Evolutionary conservation across 306 rosid species (phyloP), one percentile per base, ranked within the genome.

Genomic region (Acacia confusa): DNA sequence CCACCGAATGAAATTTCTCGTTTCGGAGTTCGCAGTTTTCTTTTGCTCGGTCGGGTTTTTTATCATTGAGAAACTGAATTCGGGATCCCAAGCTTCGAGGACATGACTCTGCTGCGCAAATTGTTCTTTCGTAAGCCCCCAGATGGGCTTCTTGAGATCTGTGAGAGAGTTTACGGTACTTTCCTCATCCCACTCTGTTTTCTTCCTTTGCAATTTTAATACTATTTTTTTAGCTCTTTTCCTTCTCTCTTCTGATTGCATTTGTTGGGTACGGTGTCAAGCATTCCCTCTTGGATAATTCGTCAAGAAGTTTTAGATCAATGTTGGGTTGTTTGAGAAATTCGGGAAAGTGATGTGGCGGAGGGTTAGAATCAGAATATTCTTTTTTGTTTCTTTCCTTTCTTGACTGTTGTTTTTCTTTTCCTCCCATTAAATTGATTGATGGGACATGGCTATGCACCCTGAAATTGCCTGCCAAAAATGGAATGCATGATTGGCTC

Each of bases 51-150:
- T 11, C 3, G 74, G 74, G 55, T 12, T 41, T 70, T 70, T 70
- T 22, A 48, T 43, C 36, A 24, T 43, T 41, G 55, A 6, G 74
- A 12, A 22, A 24, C 74, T 70, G 74, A 70, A 70, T 71, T 71
- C 1, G 57, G 57, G 24, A 7, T 25, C 45, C 13, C 75, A 22
- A 71, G 75, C 58, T 45, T 71, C 38, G 13, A 79, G 38, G 88
- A 88, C 47, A 86, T 88, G 92, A 92, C 97, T 61, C 74, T 91
- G 91, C 83, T 92, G 55, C 97, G 99, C 58, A 92, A 87, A 86
- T 87, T 92, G 90, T 95, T 92, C 90, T 95, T 86, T 66, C 89
- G 99, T 48, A 95, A 92, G 73, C 97, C 99, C 0, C 97, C 97
- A 14, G 99, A 95, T 71, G 99, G 97, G 12, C 88, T 95, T 19